A percentile compares a stretch with the other conserved stretches of the same genome.
Conservation (phyloP, 305 asterid genomes). For the Rubia peregrina region DNA sequence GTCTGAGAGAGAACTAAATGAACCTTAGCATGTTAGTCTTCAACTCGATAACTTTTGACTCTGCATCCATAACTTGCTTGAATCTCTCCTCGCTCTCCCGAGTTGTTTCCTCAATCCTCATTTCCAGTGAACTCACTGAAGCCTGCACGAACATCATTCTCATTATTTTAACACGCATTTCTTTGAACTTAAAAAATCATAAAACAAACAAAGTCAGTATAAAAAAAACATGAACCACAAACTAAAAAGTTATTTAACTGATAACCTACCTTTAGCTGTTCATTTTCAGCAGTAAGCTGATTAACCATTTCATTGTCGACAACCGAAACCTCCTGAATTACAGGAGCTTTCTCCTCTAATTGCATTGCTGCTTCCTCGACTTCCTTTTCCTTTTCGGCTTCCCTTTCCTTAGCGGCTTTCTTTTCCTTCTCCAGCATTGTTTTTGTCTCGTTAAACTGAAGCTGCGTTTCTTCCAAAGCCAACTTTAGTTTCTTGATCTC, state of each 20-base stretch:
- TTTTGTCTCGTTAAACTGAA: constrained; percentile 26
- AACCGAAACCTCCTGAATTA: constrained; percentile 33
- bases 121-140: constrained; percentile 58
- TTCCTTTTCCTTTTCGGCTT: constrained; percentile 1
- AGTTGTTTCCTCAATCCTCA: constrained; percentile 56
- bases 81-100: constrained; percentile 61
- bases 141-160: constrained; percentile 30
- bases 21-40: constrained; percentile 75
- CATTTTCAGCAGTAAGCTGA: constrained; percentile 64
- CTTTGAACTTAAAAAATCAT: background rate
- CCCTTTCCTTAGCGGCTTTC: background rate
- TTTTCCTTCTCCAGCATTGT: constrained; percentile 22
- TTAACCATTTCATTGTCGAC: constrained; percentile 44
- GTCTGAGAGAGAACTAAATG: background rate
- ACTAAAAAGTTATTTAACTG: constrained; percentile 5
- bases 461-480: constrained; percentile 27
- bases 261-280: constrained; percentile 57
- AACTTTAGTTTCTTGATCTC: constrained; percentile 25
- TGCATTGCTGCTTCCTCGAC: constrained; percentile 12
- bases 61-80: constrained; percentile 70
- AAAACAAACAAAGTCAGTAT: background rate
- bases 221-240: background rate
- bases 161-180: background rate
- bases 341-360: constrained; percentile 15
- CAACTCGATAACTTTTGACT: constrained; percentile 55